These are phyloP conservation scores for Podaxis carcinomalis DNA, from an alignment of 768 basidiomycete genomes.

Conservation along the genomic window DNA sequence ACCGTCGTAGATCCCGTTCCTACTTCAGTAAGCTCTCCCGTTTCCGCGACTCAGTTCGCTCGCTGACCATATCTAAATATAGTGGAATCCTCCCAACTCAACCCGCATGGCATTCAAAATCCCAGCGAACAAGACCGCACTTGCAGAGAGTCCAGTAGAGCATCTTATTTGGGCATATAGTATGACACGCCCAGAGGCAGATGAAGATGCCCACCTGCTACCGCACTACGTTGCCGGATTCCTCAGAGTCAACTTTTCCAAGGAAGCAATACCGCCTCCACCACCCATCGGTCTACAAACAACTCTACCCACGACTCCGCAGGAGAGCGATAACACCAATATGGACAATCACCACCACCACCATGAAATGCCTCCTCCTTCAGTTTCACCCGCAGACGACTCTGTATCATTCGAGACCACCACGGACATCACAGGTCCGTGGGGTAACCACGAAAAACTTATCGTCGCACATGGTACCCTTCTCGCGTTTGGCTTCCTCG, in stretches of 20 bases:
- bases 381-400: not conserved
- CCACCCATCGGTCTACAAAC: not conserved
- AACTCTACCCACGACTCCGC: conserved; percentile 12
- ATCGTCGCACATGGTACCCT: conserved; percentile 51
- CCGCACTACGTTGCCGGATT: conserved; percentile 26
- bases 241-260: conserved; percentile 29
- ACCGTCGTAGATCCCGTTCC: conserved; percentile 29
- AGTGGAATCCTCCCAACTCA: conserved; percentile 28
- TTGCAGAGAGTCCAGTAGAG: conserved; percentile 23
- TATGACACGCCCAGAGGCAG: conserved; percentile 21
- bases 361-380: not conserved
- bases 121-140: conserved; percentile 31
- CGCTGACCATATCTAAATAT: not conserved
- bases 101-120: conserved; percentile 40
- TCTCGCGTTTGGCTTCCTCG: conserved; percentile 49
- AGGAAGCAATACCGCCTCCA: conserved; percentile 20
- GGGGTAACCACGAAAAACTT: conserved; percentile 30
- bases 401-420: not conserved
- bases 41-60: not conserved
- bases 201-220: conserved; percentile 11
- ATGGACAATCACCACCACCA: conserved; percentile 3
- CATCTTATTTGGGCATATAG: conserved; percentile 40
- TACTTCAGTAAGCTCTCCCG: conserved; percentile 24
- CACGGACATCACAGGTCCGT: not conserved
- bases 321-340: conserved; percentile 3